A percentile compares a stretch with the other conserved stretches of the same genome.
Conservation (phyloP, 1,284 basidiomycete species). For the Marasmius fiardii region DNA sequence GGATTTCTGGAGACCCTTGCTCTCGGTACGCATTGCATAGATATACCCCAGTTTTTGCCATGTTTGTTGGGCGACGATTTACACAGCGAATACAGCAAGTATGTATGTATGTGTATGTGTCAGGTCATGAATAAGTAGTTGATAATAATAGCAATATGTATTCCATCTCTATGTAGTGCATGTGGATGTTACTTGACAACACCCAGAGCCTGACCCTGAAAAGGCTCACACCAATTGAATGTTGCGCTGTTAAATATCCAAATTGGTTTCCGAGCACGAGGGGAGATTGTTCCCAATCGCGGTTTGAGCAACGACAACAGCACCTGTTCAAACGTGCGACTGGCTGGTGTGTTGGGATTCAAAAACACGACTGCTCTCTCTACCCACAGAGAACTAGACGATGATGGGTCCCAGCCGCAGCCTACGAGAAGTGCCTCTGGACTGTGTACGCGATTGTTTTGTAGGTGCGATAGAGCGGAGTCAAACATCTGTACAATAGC, state of each 20-base stretch:
- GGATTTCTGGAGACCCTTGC: not conserved
- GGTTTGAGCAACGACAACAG: not conserved
- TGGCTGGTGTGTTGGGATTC: constrained; percentile 14
- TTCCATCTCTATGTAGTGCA: not conserved
- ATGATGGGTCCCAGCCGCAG: constrained; percentile 29
- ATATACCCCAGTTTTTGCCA: not conserved
- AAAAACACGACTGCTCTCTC: constrained; percentile 34
- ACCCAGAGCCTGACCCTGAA: not conserved
- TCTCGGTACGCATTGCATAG: not conserved
- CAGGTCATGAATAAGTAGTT: not conserved
- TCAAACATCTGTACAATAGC: not conserved
- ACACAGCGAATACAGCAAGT: too few species aligned
- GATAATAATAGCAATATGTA: not conserved
- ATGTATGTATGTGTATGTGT: not conserved
- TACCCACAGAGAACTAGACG: constrained; percentile 14
- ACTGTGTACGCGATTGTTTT: constrained; percentile 28
- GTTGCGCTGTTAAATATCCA: constrained; percentile 12
- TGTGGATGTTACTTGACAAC: not conserved
- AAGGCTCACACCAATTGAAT: not conserved
- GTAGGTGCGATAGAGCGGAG: constrained; percentile 12
- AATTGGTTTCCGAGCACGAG: constrained; percentile 1
- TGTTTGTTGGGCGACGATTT: not conserved
- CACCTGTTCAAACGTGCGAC: not conserved
- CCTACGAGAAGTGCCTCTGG: constrained; percentile 33
- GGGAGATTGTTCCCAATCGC: not conserved